These are phyloP conservation scores for Austroboletus rostrupii DNA, from an alignment of 1,284 basidiomycete genomes.

Conservation along the genomic window DNA sequence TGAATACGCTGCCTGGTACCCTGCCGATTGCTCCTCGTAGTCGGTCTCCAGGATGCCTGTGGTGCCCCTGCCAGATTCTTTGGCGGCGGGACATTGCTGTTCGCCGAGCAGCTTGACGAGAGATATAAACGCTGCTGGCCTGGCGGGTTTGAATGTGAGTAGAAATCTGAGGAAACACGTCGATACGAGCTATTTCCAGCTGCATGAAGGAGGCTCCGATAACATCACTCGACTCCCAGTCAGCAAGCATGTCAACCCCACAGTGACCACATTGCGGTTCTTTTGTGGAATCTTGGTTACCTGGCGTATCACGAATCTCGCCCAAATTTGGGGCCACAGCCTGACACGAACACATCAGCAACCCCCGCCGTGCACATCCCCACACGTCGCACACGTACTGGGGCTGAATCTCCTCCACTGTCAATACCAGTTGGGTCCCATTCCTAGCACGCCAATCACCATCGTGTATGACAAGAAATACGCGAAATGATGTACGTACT, in stretches of 20 bases:
- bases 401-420: constrained; percentile 82
- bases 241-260: constrained; percentile 82
- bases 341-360: constrained; percentile 37
- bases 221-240: constrained; percentile 72
- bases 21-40: constrained; percentile 82
- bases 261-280: constrained; percentile 79
- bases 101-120: constrained; percentile 78
- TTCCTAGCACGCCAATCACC: constrained; percentile 70
- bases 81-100: constrained; percentile 60
- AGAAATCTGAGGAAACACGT: neutral
- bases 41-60: constrained; percentile 74
- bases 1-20: constrained; percentile 93
- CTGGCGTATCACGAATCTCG: constrained; percentile 80
- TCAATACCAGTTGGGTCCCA: constrained; percentile 73
- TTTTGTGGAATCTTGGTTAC: constrained; percentile 75
- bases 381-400: constrained; percentile 43
- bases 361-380: neutral
- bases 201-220: constrained; percentile 53
- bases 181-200: constrained; percentile 54
- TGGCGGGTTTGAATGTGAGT: constrained; percentile 24
- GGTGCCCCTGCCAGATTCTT: constrained; percentile 29
- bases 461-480: constrained; percentile 75
- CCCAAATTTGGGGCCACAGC: constrained; percentile 81
- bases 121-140: constrained; percentile 67
- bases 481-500: constrained; percentile 82